phyloP scores from a whole-genome alignment of 2,329 filamentous ascomycete species.

The Alternaria arbusti region DNA sequence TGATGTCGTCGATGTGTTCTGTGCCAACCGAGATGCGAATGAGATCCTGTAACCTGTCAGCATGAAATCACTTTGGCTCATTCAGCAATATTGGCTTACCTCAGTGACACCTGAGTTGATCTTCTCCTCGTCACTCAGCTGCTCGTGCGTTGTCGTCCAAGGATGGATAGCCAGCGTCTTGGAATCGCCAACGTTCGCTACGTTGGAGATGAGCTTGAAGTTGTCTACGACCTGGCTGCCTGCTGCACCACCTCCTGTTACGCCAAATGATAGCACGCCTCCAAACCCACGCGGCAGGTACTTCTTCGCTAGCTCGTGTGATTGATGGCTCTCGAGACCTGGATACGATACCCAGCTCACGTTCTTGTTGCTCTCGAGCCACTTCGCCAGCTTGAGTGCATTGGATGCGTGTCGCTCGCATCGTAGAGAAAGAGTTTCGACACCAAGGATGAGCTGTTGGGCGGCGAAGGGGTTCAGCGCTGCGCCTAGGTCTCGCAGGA shows the following conservation, averaged over 20 bases:
- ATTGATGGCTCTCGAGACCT: conserved; percentile 81
- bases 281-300: conserved; percentile 86
- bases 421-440: conserved; percentile 88
- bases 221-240: conserved; percentile 89
- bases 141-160: conserved; percentile 94
- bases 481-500: conserved; percentile 84
- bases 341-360: conserved; percentile 96
- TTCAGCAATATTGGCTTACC: conserved; percentile 48
- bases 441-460: conserved; percentile 86
- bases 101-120: conserved; percentile 80
- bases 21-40: conserved; percentile 96
- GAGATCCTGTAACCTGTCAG: conserved; percentile 65
- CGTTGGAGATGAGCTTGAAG: conserved; percentile 93
- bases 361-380: conserved; percentile 81
- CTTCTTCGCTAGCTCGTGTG: conserved; percentile 81
- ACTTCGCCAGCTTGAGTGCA: conserved; percentile 77
- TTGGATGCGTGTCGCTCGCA: conserved; percentile 88
- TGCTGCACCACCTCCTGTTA: conserved; percentile 84
- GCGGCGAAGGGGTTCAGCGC: conserved; percentile 88
- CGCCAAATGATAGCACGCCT: conserved; percentile 90
- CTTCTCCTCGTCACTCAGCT: conserved; percentile 84
- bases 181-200: conserved; percentile 94
- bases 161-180: conserved; percentile 96
- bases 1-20: conserved; percentile 97
- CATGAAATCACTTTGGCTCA: neutral